Conservation (phyloP, 2,329 filamentous ascomycete genomes). For the Elsinoe ampelina region DNA sequence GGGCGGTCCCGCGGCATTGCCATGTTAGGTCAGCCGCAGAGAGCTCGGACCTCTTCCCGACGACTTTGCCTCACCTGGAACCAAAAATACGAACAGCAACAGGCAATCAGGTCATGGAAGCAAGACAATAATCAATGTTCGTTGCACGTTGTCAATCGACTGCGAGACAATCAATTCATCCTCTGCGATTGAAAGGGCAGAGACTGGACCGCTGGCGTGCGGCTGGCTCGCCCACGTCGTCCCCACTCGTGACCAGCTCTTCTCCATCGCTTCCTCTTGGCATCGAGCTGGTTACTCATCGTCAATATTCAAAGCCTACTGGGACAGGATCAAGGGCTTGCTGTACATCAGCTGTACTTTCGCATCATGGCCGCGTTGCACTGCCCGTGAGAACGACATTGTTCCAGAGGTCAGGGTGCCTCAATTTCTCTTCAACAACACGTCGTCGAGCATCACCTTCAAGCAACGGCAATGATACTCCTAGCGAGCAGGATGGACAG, state of each 20-base stretch:
- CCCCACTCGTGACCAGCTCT: background rate
- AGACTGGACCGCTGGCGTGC: background rate
- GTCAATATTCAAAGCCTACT: background rate
- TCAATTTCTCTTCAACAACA: background rate
- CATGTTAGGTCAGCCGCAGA: background rate
- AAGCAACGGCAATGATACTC: background rate
- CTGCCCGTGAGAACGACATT: background rate
- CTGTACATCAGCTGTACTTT: too few relatives aligned
- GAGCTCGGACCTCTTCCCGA: background rate
- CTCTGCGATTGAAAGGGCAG: background rate
- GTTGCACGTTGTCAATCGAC: constrained; percentile 5
- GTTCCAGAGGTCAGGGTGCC: background rate
- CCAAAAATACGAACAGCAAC: background rate
- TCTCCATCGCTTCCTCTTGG: background rate
- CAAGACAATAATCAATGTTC: constrained; percentile 9
- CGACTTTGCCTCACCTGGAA: background rate
- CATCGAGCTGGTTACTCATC: background rate
- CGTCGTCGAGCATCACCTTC: background rate
- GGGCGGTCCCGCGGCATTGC: background rate
- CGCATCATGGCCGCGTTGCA: background rate
- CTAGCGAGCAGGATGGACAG: background rate
- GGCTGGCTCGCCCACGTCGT: background rate
- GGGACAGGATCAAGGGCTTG: background rate
- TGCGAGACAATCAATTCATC: background rate
- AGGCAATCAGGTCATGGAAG: background rate